These are phyloP conservation scores for Irpex lacteus DNA, from an alignment of 1,284 basidiomycete genomes.

Conservation along the genomic window DNA sequence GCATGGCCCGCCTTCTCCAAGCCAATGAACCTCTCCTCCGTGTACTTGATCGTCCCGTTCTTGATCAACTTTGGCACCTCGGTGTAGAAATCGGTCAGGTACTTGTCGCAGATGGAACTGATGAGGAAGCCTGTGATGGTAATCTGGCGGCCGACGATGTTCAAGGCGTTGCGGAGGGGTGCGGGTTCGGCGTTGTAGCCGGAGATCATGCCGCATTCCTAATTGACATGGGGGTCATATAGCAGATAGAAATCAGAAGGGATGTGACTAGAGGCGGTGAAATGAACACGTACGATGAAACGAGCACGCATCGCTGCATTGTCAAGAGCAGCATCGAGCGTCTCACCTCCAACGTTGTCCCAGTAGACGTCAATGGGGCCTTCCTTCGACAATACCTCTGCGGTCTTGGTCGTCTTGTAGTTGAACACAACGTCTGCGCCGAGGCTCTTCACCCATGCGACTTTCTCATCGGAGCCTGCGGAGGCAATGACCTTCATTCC, in stretches of 20 bases:
- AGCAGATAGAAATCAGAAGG: background rate
- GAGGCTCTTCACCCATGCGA: conserved; percentile 56
- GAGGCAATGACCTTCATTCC: conserved; percentile 62
- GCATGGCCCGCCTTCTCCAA: conserved; percentile 53
- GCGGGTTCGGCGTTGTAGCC: conserved; percentile 26
- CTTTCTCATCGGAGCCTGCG: conserved; percentile 65
- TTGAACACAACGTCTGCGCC: conserved; percentile 75
- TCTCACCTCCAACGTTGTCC: conserved; percentile 66
- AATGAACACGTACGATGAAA: conserved; percentile 47
- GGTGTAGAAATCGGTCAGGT: conserved; percentile 43
- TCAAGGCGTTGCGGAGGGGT: conserved; percentile 28
- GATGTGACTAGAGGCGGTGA: background rate
- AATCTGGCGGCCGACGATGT: conserved; percentile 49
- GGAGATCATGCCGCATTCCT: conserved; percentile 30
- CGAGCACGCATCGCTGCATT: conserved; percentile 48
- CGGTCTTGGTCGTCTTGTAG: conserved; percentile 60
- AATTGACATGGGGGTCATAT: background rate
- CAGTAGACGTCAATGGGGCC: conserved; percentile 56
- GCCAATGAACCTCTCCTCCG: conserved; percentile 50
- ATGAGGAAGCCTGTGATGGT: conserved; percentile 63
- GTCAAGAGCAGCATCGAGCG: conserved; percentile 55
- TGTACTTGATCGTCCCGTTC: conserved; percentile 58
- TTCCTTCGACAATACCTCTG: conserved; percentile 52
- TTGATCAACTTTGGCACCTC: conserved; percentile 50
- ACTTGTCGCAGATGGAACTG: conserved; percentile 35